Percentiles rank a stretch among this genome's conserved stretches.
Conservation (phyloP, 805 yeast genomes). For the Candida saitoana region DNA sequence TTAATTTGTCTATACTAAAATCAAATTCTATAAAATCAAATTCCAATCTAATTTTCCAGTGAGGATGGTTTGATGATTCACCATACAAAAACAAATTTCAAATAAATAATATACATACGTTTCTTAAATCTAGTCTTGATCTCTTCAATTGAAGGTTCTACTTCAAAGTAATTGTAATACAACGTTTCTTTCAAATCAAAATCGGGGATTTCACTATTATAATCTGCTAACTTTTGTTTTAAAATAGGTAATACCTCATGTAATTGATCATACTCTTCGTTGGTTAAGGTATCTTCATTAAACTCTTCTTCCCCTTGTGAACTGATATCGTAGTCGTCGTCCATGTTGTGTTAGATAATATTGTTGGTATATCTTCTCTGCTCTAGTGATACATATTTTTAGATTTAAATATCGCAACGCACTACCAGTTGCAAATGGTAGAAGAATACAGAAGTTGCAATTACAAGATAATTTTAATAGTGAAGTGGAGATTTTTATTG, state of each 20-base stretch:
- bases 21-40: too few species aligned
- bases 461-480: too few species aligned
- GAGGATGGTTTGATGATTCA: too few species aligned
- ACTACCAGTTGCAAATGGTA: neutral
- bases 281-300: constrained; percentile 33
- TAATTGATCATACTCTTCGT: constrained; percentile 42
- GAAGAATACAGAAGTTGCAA: too few species aligned
- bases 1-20: too few species aligned
- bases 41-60: neutral
- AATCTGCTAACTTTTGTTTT: constrained; percentile 32
- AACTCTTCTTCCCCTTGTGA: constrained; percentile 27
- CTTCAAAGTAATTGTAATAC: constrained; percentile 55
- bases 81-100: too few species aligned
- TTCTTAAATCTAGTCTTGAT: constrained; percentile 33
- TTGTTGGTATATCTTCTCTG: neutral
- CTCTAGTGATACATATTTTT: neutral
- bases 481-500: too few species aligned
- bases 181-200: constrained; percentile 53
- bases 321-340: constrained; percentile 10
- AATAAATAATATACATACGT: constrained; percentile 40
- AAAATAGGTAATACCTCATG: constrained; percentile 42
- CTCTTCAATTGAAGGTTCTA: constrained; percentile 49
- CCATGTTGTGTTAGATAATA: constrained; percentile 5
- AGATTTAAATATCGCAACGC: neutral
- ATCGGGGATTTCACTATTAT: constrained; percentile 44